Base-by-base conservation (phyloP, 805 yeast species). In the Pichia sporocuriosa region DNA sequence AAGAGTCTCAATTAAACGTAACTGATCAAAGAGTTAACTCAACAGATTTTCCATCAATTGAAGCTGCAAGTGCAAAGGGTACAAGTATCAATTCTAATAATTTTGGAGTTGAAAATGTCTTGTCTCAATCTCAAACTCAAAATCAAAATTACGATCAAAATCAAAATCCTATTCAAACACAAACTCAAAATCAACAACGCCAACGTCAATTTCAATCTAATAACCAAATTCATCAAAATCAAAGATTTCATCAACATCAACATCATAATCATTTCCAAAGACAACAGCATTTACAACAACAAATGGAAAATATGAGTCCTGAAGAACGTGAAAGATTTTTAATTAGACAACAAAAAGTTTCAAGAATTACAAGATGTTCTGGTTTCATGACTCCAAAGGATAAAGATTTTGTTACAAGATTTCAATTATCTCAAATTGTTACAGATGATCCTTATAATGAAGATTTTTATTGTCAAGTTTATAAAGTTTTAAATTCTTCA, bases 381-480 rank as follows among this genome's bases (percentile, higher is more conserved):
- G 97, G 97, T 49, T 77, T 93, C 49, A 93, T 93, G 98, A 86
- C 88, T 55, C 95, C 96, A 44, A 84, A 90, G 67, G 98, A 93
- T 62, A 89, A 89, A 66, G 96, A 90, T 65, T 88, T 85, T 58
- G 90, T 93, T 37, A 87, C 96, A 33, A 76, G 97, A 59, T 81
- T 89, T 58, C 98, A 93, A 65, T 73, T 93, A 49, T 87, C 96
- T 37, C 96, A 89, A 61, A 84, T 93, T 63, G 96, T 93, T 37
- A 84, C 96, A 10, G 97, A 89, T 43, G 97, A 93, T 63, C 98
- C 98, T 12, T 86, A 84, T 63, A 87, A 85, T 57, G 98, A 93
- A 63, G 98, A 93, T 67, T 93, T 90, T 58, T 93, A 93, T 59
- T 86, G 82, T 57, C 97, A 93, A 63, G 96, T 93, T 32, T 85